phyloP scores from a whole-genome alignment of 2,329 filamentous ascomycete genomes.

The Cladosporium sp. region DNA sequence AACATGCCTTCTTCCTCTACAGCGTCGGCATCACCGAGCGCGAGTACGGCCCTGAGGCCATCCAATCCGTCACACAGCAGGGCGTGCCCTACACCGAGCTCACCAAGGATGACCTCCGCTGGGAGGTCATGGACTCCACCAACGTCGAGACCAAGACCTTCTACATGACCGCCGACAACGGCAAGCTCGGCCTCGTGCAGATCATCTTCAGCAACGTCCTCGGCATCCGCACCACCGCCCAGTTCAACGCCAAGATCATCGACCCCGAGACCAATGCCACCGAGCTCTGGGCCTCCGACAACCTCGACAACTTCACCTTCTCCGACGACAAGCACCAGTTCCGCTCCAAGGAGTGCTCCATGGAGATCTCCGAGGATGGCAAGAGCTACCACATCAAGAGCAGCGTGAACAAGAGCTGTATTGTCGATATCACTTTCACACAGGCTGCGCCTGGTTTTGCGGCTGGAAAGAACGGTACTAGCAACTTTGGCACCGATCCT shows the following conservation, averaged over 20 bases:
- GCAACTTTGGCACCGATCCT: conserved; percentile 82
- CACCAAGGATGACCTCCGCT: conserved; percentile 75
- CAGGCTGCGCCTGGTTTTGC: conserved; percentile 77
- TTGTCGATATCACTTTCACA: conserved; percentile 84
- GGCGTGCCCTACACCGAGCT: conserved; percentile 72
- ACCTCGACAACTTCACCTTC: conserved; percentile 76
- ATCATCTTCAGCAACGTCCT: conserved; percentile 97
- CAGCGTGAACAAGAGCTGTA: conserved; percentile 72
- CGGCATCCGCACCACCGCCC: conserved; percentile 83
- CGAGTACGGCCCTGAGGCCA: conserved; percentile 86
- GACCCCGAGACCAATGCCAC: conserved; percentile 68
- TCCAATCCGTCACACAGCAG: conserved; percentile 82
- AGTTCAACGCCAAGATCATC: conserved; percentile 95
- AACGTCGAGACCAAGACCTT: conserved; percentile 94
- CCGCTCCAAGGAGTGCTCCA: conserved; percentile 79
- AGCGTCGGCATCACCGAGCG: conserved; percentile 93
- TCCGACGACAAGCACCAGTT: conserved; percentile 81
- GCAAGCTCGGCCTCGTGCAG: conserved; percentile 76
- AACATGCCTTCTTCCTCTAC: conserved; percentile 34
- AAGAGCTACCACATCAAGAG: conserved; percentile 87
- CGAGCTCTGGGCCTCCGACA: conserved; percentile 80
- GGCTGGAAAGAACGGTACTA: conserved; percentile 79
- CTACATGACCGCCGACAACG: conserved; percentile 80
- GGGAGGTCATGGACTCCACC: conserved; percentile 78
- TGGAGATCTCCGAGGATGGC: conserved; percentile 84